phyloP scores from a whole-genome alignment of 176 grass and related monocot genomes.

The Neostapfia colusana region DNA sequence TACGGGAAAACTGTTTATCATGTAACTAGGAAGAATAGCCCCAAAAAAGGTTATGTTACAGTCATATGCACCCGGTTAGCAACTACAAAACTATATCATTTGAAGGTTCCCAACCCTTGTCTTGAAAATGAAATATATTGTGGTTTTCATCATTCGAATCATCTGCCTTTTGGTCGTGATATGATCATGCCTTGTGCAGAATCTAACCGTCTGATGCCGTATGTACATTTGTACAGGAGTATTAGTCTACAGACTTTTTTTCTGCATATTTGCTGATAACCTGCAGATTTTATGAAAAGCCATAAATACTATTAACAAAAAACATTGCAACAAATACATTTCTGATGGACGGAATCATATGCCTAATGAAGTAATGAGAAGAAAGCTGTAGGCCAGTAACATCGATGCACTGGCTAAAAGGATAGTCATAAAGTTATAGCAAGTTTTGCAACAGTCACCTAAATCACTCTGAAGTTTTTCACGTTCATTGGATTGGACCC shows the following conservation, averaged over 20 bases:
- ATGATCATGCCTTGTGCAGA: slow-evolving; percentile 17
- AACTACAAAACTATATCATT: slow-evolving; percentile 17
- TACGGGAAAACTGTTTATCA: slow-evolving; percentile 13
- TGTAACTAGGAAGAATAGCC: slow-evolving; percentile 20
- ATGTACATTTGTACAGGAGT: slow-evolving; percentile 48
- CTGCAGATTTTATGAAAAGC: slow-evolving; percentile 20
- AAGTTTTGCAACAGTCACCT: no score
- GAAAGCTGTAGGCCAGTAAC: not conserved
- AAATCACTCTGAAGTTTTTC: not conserved
- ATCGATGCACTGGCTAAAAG: not conserved
- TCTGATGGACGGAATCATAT: not conserved
- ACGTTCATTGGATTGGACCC: not conserved
- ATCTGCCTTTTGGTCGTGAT: slow-evolving; percentile 24
- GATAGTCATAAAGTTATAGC: no score
- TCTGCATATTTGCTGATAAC: slow-evolving; percentile 30
- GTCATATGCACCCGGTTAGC: slow-evolving; percentile 13
- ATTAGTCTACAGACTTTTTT: slow-evolving; percentile 16
- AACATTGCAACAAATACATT: slow-evolving; percentile 13
- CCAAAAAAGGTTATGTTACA: slow-evolving; percentile 39
- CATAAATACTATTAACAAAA: slow-evolving; percentile 20
- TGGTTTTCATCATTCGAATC: slow-evolving; percentile 16
- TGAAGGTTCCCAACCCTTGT: slow-evolving; percentile 8
- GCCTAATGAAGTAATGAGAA: slow-evolving; percentile 19
- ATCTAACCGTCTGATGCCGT: slow-evolving; percentile 30
- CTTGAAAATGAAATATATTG: slow-evolving; percentile 24